These are phyloP conservation scores for Lathyrus oleraceus DNA, from an alignment of 306 rosid species.

Conservation along the genomic window DNA sequence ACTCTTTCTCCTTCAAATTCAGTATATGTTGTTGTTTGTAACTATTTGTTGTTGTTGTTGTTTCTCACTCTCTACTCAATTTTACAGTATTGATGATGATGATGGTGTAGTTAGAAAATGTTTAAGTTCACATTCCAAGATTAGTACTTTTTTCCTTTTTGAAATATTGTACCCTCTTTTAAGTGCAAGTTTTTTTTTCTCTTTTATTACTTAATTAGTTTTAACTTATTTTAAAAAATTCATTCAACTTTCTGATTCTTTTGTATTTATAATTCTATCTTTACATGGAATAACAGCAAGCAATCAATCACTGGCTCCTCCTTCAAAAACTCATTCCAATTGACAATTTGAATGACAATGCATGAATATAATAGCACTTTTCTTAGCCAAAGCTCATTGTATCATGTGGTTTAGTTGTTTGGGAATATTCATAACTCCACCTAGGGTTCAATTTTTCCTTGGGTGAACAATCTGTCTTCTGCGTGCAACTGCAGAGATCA, in stretches of 20 bases:
- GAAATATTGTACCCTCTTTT: slow-evolving; percentile 56
- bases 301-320: slow-evolving; percentile 39
- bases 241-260: slow-evolving; percentile 35
- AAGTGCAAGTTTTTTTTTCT: slow-evolving; percentile 41
- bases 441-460: slow-evolving; percentile 43
- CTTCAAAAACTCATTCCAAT: slow-evolving; percentile 20
- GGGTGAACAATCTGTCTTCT: background rate
- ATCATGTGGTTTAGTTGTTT: slow-evolving; percentile 9
- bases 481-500: background rate
- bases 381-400: background rate
- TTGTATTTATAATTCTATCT: slow-evolving; percentile 16
- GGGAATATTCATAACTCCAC: slow-evolving; percentile 25
- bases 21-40: background rate
- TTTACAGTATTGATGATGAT: slow-evolving; percentile 19
- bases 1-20: slow-evolving; percentile 5
- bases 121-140: slow-evolving; percentile 34
- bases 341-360: slow-evolving; percentile 32
- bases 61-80: slow-evolving; percentile 32
- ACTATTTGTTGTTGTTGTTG: background rate
- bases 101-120: slow-evolving; percentile 20
- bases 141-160: slow-evolving; percentile 40
- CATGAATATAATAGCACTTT: background rate
- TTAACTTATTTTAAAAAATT: background rate
- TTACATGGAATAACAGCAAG: slow-evolving; percentile 36
- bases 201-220: background rate